Percentiles rank a stretch among this genome's conserved stretches.
phyloP scores from a whole-genome alignment of 306 rosid species.

The Cyclanthera cordifolia region DNA sequence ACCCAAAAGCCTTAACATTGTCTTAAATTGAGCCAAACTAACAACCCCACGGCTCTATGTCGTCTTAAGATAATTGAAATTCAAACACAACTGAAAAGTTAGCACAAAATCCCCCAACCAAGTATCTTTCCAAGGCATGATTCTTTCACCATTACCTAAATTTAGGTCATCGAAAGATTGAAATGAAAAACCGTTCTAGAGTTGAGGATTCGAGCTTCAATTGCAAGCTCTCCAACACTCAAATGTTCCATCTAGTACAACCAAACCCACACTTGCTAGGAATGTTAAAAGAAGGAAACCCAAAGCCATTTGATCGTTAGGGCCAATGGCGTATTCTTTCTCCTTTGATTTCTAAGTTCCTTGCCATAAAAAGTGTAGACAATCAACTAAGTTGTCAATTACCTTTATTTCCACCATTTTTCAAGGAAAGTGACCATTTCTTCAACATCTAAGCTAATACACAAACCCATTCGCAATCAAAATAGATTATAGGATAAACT shows the following conservation, averaged over 20 bases:
- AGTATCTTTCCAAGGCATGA: neutral
- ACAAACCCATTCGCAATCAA: neutral
- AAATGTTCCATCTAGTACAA: conserved; percentile 1
- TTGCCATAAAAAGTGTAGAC: neutral
- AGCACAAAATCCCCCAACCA: neutral
- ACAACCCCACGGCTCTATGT: neutral
- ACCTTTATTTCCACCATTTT: neutral
- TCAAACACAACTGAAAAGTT: neutral
- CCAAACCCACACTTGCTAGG: neutral
- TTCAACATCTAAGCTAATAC: neutral
- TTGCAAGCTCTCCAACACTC: neutral
- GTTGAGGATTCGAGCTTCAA: neutral
- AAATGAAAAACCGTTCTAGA: neutral
- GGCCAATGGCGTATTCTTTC: neutral
- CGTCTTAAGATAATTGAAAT: neutral
- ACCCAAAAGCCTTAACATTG: neutral
- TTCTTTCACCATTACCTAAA: neutral
- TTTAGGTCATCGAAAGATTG: neutral
- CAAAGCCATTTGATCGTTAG: neutral
- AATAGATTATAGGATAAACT: neutral
- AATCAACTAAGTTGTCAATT: neutral
- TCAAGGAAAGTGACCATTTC: neutral
- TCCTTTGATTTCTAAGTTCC: neutral
- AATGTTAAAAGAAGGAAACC: neutral
- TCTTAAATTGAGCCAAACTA: neutral